phyloP scores from a whole-genome alignment of 1,284 basidiomycete species.

The Rhizopogon parksii region DNA sequence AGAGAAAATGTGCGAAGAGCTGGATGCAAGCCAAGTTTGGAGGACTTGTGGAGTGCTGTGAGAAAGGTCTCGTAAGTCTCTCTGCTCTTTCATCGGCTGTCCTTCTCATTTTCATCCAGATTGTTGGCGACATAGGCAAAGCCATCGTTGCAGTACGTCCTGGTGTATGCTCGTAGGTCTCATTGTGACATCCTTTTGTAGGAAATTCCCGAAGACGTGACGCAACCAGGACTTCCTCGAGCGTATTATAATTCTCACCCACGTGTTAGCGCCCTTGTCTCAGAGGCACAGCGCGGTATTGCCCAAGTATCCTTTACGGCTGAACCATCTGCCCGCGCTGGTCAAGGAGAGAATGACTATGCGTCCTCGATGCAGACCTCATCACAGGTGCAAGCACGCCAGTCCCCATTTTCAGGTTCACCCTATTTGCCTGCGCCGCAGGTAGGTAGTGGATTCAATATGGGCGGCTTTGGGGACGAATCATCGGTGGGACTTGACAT shows the following conservation, averaged over 20 bases:
- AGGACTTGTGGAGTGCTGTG: slow-evolving; percentile 78
- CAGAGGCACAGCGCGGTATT: slow-evolving; percentile 58
- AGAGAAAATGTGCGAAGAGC: slow-evolving; percentile 61
- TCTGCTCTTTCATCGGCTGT: slow-evolving; percentile 1
- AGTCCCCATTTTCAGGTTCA: slow-evolving; percentile 2
- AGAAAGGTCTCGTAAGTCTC: slow-evolving; percentile 64
- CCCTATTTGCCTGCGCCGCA: slow-evolving; percentile 23
- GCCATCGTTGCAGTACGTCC: slow-evolving; percentile 60
- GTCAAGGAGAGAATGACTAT: slow-evolving; percentile 5
- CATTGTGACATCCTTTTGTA: slow-evolving; percentile 22
- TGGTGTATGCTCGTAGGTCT: background rate
- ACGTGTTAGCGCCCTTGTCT: slow-evolving; percentile 54
- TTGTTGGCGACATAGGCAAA: slow-evolving; percentile 78
- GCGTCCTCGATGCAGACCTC: slow-evolving; percentile 2
- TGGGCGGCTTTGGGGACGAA: slow-evolving; percentile 14
- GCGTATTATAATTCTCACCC: slow-evolving; percentile 63
- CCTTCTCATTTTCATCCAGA: slow-evolving; percentile 36
- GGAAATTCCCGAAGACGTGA: slow-evolving; percentile 78
- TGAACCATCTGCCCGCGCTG: slow-evolving; percentile 29
- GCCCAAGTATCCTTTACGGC: slow-evolving; percentile 48
- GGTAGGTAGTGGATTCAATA: slow-evolving; percentile 25
- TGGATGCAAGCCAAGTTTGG: slow-evolving; percentile 88
- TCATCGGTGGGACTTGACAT: slow-evolving; percentile 8
- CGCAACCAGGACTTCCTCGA: slow-evolving; percentile 75
- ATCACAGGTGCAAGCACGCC: slow-evolving; percentile 7